phyloP scores from a whole-genome alignment of 2,329 filamentous ascomycete species.

The Aspergillus brunneoviolaceus region DNA sequence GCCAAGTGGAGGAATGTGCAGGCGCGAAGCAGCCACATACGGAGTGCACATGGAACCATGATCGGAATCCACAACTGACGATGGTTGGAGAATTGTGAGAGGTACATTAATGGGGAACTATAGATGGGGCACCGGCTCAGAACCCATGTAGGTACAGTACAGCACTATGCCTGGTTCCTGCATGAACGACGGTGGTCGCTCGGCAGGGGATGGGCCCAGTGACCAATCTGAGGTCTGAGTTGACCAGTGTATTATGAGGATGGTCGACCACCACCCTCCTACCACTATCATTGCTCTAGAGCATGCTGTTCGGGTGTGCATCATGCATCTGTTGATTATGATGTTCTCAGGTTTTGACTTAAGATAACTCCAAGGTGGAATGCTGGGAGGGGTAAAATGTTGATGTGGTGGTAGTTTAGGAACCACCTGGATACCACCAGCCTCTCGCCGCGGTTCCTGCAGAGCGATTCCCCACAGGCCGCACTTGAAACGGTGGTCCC shows the following conservation, averaged over 20 bases:
- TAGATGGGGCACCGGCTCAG: neutral
- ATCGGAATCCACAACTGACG: neutral
- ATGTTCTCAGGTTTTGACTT: neutral
- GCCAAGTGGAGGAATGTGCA: neutral
- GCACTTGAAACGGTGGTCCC: neutral
- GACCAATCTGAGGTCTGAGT: slow-evolving; percentile 3
- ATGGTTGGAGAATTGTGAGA: slow-evolving; percentile 2
- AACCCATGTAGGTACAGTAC: neutral
- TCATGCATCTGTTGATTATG: neutral
- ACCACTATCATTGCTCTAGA: neutral
- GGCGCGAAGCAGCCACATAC: neutral
- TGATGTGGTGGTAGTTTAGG: slow-evolving; percentile 1
- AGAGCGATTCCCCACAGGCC: slow-evolving; percentile 1
- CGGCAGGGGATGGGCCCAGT: slow-evolving; percentile 2
- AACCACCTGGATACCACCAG: neutral
- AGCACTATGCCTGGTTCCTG: slow-evolving; percentile 2
- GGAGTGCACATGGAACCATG: neutral
- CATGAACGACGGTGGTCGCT: neutral
- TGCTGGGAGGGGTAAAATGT: slow-evolving; percentile 1
- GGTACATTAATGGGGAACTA: neutral
- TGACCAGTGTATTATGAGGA: slow-evolving; percentile 1
- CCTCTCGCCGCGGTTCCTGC: slow-evolving; percentile 7
- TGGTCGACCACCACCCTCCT: neutral
- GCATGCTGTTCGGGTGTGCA: neutral
- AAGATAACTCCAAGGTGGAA: neutral